Evolutionary conservation across 2,329 filamentous ascomycete species (phyloP), one percentile per base, ranked within the genome.

Genomic region (Trichoderma sp.): DNA sequence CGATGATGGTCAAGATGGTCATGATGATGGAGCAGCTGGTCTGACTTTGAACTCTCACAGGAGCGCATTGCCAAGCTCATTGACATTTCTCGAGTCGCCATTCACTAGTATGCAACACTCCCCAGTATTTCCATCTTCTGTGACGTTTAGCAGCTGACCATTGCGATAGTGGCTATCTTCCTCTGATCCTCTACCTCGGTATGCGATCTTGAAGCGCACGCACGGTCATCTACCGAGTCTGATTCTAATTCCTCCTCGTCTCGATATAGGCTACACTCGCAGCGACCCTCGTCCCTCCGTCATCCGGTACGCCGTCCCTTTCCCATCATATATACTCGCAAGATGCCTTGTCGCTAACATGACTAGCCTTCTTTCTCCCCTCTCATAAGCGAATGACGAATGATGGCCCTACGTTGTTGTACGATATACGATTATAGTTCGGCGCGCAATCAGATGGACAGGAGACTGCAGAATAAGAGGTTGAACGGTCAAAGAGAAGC

Each of bases 31-130:
- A 43, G 19, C 50, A 44, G 54, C 63, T 66, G 19, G 67, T 44
- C 55, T 68, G 48, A 67, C 45, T 44, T 44, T 28, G 47, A 7
- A 21, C 52, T 44, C 5, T 58, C 60, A 71, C 73, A 97, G 94
- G 95, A 99, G 89, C 93, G 95, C 84, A 97, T 99, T 80, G 89
- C 91, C 75, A 94, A 93, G 84, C 86, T 98, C 82, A 95, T 99
- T 78, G 95, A 98, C 80, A 83, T 97, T 78, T 95, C 93, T 68
- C 88, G 93, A 74, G 89, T 97, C 74, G 93, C 91, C 67, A 90
- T 99, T 75, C 95, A 99, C 83, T 99, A 98, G 92, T 96, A 87
- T 71, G 90, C 4, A 9, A 39, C 19, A 39, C 15, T 76, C 30
- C 59, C 9, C 21, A 0, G 14, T 47, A 17, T 19, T 3, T 34